Evolutionary conservation across 805 yeast genomes (phyloP).

Genomic region (Zygosaccharomyces bailii): DNA sequence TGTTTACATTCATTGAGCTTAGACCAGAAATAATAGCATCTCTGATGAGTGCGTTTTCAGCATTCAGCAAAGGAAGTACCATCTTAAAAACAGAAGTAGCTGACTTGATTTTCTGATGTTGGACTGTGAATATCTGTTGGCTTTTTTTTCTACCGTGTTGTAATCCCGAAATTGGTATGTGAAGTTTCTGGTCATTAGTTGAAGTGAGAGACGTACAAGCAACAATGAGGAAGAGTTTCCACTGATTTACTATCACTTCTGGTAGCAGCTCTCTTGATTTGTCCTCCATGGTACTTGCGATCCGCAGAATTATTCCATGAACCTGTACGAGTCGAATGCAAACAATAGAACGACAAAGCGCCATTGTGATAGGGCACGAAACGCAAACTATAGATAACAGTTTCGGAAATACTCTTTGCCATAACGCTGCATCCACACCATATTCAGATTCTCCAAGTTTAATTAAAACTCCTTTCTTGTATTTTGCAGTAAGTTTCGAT

Average conservation of each 20-base stretch:
- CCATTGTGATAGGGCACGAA: slow-evolving; percentile 88
- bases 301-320: slow-evolving; percentile 61
- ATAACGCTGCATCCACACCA: slow-evolving; percentile 94
- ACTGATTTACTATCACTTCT: slow-evolving; percentile 73
- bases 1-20: slow-evolving; percentile 85
- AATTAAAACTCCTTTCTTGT: slow-evolving; percentile 64
- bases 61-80: slow-evolving; percentile 76
- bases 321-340: slow-evolving; percentile 86
- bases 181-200: slow-evolving; percentile 79
- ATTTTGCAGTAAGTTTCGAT: slow-evolving; percentile 52
- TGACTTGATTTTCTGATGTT: slow-evolving; percentile 88
- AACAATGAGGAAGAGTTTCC: slow-evolving; percentile 84
- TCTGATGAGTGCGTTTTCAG: slow-evolving; percentile 63
- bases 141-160: slow-evolving; percentile 73
- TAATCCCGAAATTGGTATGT: slow-evolving; percentile 49
- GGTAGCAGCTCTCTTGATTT: slow-evolving; percentile 46
- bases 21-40: slow-evolving; percentile 89
- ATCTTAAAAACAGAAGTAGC: slow-evolving; percentile 85
- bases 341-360: slow-evolving; percentile 84
- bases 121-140: slow-evolving; percentile 74
- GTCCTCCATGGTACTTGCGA: slow-evolving; percentile 44
- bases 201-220: slow-evolving; percentile 91
- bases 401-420: slow-evolving; percentile 86
- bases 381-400: slow-evolving; percentile 69
- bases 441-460: slow-evolving; percentile 85